These are phyloP conservation scores for Mycena sanguinolenta DNA, from an alignment of 768 basidiomycete genomes.

Conservation along the genomic window DNA sequence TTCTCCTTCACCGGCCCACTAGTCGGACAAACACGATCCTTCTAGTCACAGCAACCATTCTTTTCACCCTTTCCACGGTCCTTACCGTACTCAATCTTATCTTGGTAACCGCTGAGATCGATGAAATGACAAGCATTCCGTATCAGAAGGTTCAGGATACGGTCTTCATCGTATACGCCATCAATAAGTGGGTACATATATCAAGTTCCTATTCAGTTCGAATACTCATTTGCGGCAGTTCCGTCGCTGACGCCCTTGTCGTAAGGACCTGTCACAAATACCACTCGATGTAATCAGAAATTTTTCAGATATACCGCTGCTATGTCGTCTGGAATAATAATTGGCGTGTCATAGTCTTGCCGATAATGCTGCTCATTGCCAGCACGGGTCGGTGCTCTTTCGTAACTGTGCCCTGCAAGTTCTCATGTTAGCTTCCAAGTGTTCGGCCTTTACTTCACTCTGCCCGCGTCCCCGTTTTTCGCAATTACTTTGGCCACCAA, in stretches of 20 bases:
- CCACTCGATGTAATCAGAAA: background rate
- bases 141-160: constrained; percentile 42
- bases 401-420: background rate
- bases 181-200: constrained; percentile 47
- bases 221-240: constrained; percentile 34
- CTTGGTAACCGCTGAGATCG: constrained; percentile 43
- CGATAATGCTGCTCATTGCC: constrained; percentile 42
- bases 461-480: constrained; percentile 42
- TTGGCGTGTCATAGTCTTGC: constrained; percentile 44
- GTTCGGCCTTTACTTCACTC: constrained; percentile 42
- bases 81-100: constrained; percentile 46
- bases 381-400: constrained; percentile 41
- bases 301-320: constrained; percentile 49
- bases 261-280: constrained; percentile 33
- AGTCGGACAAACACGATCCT: constrained; percentile 44
- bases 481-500: constrained; percentile 47
- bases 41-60: constrained; percentile 42
- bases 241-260: constrained; percentile 47
- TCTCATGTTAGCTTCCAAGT: background rate
- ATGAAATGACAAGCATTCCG: constrained; percentile 40
- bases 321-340: constrained; percentile 47
- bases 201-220: background rate
- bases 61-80: constrained; percentile 46
- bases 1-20: constrained; percentile 39
- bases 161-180: constrained; percentile 48